These are phyloP conservation scores for Helenozyma baotianmanensis DNA, from an alignment of 805 yeast genomes.

Conservation along the genomic window DNA sequence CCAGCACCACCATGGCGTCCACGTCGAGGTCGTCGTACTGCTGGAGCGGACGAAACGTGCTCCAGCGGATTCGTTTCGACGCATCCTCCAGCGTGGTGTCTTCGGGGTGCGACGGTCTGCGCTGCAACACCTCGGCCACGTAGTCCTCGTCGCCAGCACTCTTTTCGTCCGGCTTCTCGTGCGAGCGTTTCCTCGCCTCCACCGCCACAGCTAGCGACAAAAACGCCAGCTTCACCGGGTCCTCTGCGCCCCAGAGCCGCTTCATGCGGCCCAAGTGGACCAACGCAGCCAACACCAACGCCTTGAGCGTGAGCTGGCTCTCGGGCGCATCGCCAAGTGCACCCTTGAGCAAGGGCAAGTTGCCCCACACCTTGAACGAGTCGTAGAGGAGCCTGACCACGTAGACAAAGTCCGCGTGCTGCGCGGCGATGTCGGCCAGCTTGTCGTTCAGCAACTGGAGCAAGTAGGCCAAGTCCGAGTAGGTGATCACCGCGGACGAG, in stretches of 20 bases:
- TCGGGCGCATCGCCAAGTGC: constrained; percentile 24
- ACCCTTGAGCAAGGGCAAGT: constrained; percentile 46
- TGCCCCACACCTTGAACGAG: constrained; percentile 40
- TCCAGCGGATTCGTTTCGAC: constrained; percentile 22
- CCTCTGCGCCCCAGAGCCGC: constrained; percentile 31
- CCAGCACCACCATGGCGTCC: constrained; percentile 32
- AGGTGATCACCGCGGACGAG: constrained; percentile 10
- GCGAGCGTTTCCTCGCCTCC: neutral
- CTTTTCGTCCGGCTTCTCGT: constrained; percentile 5
- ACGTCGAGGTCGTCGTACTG: constrained; percentile 43
- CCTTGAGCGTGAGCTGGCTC: constrained; percentile 36
- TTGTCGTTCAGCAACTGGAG: constrained; percentile 16
- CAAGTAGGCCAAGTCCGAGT: constrained; percentile 19
- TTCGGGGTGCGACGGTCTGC: constrained; percentile 1
- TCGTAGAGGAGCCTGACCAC: constrained; percentile 28
- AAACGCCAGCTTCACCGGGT: constrained; percentile 44
- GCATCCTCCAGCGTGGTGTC: neutral
- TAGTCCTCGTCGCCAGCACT: neutral
- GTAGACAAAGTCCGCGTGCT: neutral
- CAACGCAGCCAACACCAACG: constrained; percentile 22
- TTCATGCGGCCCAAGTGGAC: constrained; percentile 42
- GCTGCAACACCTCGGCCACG: constrained; percentile 18
- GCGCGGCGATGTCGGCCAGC: too few species aligned
- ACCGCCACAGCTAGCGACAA: constrained; percentile 31
- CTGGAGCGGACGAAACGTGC: constrained; percentile 31